These are phyloP conservation scores for Turritis glabra DNA, from an alignment of 345 rosid species.

Conservation along the genomic window DNA sequence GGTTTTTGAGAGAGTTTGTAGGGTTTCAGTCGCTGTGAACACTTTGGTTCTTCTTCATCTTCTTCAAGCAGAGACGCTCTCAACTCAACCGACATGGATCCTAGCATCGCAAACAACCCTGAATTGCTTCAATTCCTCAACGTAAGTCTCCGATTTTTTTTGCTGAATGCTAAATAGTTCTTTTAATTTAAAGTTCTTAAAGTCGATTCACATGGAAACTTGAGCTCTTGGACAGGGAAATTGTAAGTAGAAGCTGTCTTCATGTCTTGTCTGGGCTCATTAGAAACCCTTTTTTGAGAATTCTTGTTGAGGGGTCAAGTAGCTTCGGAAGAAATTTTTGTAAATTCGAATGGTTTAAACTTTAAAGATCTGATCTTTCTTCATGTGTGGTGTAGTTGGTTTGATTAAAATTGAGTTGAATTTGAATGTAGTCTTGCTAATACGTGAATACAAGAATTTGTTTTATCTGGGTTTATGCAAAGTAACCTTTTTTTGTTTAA, in stretches of 20 bases:
- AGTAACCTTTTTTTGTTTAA: not conserved
- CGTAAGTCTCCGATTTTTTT: conserved; percentile 40
- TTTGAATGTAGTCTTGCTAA: not conserved
- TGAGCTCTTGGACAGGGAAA: not conserved
- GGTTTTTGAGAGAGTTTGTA: not conserved
- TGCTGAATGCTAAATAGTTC: not conserved
- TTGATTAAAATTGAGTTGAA: not conserved
- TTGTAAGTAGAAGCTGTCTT: not conserved
- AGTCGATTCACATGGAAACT: not conserved
- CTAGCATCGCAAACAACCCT: conserved; percentile 40
- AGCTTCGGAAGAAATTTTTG: too few relatives aligned
- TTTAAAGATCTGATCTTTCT: not conserved
- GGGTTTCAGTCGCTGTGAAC: conserved; percentile 25
- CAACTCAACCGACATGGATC: conserved; percentile 43
- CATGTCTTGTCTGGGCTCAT: not conserved
- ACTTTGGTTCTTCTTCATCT: conserved; percentile 6
- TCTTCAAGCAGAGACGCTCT: conserved; percentile 19
- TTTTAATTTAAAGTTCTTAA: not conserved
- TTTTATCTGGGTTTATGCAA: not conserved
- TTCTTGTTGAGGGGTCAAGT: not conserved
- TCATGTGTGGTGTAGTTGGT: not conserved
- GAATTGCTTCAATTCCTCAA: conserved; percentile 61
- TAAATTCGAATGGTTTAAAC: not conserved
- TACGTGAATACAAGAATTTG: not conserved
- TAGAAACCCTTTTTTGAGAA: not conserved